A percentile compares a stretch with the other conserved stretches of the same genome.
These are phyloP conservation scores for Thuidium tamariscinum DNA, from an alignment of 225 moss, liverwort and hornwort species.

Conservation along the genomic window DNA sequence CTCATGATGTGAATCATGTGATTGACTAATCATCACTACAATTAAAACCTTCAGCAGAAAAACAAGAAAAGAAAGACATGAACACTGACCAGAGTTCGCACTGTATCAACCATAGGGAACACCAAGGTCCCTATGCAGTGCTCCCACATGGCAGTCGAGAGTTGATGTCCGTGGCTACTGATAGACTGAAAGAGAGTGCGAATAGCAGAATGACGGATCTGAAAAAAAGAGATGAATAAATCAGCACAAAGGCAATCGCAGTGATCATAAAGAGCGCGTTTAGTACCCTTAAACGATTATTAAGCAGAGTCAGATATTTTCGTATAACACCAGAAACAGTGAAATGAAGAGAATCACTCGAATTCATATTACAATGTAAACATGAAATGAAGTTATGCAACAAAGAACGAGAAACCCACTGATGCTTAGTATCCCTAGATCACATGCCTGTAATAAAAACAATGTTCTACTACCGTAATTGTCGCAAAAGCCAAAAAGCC, in stretches of 20 bases:
- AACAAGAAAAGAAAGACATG: background rate
- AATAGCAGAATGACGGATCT: constrained; percentile 92
- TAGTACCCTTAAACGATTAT: background rate
- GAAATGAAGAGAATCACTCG: background rate
- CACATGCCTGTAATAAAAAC: background rate
- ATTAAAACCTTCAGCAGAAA: background rate
- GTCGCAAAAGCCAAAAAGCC: background rate
- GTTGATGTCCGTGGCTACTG: constrained; percentile 80
- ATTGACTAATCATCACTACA: background rate
- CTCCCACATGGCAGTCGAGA: constrained; percentile 85
- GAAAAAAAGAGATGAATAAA: background rate
- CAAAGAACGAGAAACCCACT: background rate
- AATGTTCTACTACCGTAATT: background rate
- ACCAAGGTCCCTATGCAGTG: constrained; percentile 76
- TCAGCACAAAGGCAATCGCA: constrained; percentile 4
- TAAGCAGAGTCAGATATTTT: background rate
- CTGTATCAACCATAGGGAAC: constrained; percentile 86
- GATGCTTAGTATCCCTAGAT: background rate
- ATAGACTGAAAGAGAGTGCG: constrained; percentile 96
- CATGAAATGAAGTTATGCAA: background rate
- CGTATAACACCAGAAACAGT: background rate
- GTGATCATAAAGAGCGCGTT: background rate
- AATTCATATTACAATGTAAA: background rate
- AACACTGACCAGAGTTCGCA: constrained; percentile 55
- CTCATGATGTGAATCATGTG: background rate